phyloP scores from a whole-genome alignment of 2,329 filamentous ascomycete species.

The Macroventuria anomochaeta region DNA sequence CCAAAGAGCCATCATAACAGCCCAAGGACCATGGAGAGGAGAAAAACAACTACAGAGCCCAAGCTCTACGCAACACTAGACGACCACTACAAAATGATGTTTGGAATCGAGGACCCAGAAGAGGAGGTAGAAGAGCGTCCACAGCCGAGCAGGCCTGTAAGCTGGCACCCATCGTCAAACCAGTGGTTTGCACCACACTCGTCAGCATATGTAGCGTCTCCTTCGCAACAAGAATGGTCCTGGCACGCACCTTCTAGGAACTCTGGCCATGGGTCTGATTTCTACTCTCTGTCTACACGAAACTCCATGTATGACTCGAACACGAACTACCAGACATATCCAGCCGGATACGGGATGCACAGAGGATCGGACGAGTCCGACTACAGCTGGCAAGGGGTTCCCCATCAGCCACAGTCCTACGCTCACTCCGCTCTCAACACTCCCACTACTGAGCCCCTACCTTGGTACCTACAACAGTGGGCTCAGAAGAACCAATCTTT shows the following conservation, averaged over 20 bases:
- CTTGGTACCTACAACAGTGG: slow-evolving; percentile 49
- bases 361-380: slow-evolving; percentile 38
- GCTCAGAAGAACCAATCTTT: slow-evolving; percentile 40
- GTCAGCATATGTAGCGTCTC: slow-evolving; percentile 32
- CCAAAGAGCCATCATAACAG: slow-evolving; percentile 50
- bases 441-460: slow-evolving; percentile 39
- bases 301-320: slow-evolving; percentile 40
- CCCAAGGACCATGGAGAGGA: slow-evolving; percentile 44
- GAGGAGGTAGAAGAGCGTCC: slow-evolving; percentile 33
- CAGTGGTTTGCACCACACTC: slow-evolving; percentile 38
- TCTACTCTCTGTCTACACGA: slow-evolving; percentile 45
- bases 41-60: slow-evolving; percentile 47
- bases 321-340: slow-evolving; percentile 22
- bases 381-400: slow-evolving; percentile 37
- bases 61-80: slow-evolving; percentile 50
- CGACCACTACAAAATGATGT: slow-evolving; percentile 52
- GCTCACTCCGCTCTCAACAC: slow-evolving; percentile 41
- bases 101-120: slow-evolving; percentile 42
- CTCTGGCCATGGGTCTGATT: slow-evolving; percentile 41
- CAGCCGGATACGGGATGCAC: slow-evolving; percentile 22
- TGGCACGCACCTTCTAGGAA: slow-evolving; percentile 34
- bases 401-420: slow-evolving; percentile 33
- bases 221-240: slow-evolving; percentile 38
- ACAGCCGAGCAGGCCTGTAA: slow-evolving; percentile 63
- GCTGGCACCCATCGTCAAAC: slow-evolving; percentile 75